Conservation (phyloP, 2,329 filamentous ascomycete genomes). For the Claviceps quebecensis region DNA sequence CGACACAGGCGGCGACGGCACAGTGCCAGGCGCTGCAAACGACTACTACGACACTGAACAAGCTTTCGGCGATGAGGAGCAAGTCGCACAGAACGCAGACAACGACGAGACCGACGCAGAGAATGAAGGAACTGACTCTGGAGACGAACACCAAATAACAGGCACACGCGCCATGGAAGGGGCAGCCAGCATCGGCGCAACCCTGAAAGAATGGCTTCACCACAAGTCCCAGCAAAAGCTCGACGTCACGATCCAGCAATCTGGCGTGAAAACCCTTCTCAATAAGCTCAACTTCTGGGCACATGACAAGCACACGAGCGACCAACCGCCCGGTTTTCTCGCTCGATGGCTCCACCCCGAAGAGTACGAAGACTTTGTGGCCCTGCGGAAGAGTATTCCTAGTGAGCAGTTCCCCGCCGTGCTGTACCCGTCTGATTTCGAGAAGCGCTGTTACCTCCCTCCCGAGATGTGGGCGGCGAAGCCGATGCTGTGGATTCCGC, state of each 20-base stretch:
- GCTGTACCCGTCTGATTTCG: slow-evolving; percentile 31
- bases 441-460: slow-evolving; percentile 52
- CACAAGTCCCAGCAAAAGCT: slow-evolving; percentile 23
- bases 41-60: slow-evolving; percentile 22
- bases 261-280: slow-evolving; percentile 15
- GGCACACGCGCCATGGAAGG: slow-evolving; percentile 24
- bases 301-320: slow-evolving; percentile 12
- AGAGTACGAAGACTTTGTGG: slow-evolving; percentile 57
- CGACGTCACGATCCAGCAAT: slow-evolving; percentile 12
- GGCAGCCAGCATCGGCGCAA: slow-evolving; percentile 19
- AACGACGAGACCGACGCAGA: slow-evolving; percentile 17
- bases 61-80: slow-evolving; percentile 20
- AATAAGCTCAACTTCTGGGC: slow-evolving; percentile 15
- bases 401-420: slow-evolving; percentile 28
- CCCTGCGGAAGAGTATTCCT: slow-evolving; percentile 57
- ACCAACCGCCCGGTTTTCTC: slow-evolving; percentile 35
- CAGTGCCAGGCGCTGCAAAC: slow-evolving; percentile 15
- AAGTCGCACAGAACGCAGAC: slow-evolving; percentile 10
- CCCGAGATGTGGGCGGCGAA: slow-evolving; percentile 41
- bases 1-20: slow-evolving; percentile 7
- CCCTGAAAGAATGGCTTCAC: slow-evolving; percentile 21
- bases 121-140: slow-evolving; percentile 10
- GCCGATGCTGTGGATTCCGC: slow-evolving; percentile 75
- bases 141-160: slow-evolving; percentile 13
- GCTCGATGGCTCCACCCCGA: slow-evolving; percentile 65